Base-by-base conservation (phyloP, 176 grass and related monocot genomes). In the Lolium perenne region DNA sequence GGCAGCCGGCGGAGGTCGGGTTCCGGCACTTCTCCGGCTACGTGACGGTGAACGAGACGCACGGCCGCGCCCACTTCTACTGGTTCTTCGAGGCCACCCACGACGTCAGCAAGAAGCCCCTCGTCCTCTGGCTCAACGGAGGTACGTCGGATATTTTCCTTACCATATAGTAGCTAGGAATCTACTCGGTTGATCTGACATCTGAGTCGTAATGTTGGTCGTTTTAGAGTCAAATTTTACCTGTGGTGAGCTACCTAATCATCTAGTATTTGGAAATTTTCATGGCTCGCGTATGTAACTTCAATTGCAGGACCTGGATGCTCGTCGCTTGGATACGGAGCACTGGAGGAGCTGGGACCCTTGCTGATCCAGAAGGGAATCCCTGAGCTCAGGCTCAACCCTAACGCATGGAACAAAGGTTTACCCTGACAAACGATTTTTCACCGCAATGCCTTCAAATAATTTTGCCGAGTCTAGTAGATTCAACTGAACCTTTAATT, bases 31-130 rank as follows among this genome's bases (percentile, higher is more conserved):
- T 76, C 49, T 2, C 74, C 74, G 95, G 95, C 4, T 97, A 95
- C 48, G 95, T 97, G 38, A 97, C 92, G 32, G 95, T 92, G 23
- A 95, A 95, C 65, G 56, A 89, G 48, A 87, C 82, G 62, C 95
- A 92, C 71, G 95, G 95, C 25, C 90, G 92, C 23, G 92, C 92
- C 0, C 95, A 94, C 73, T 97, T 97, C 86, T 97, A 97, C 85
- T 97, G 95, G 95, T 92, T 97, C 81, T 91, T 94, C 57, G 95
- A 97, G 88, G 95, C 92, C 56, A 74, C 80, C 2, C n/a, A 62
- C 17, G 88, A 92, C 54, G 89, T 82, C 10, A 47, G 47, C 83
- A 85, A 51, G 17, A 94, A 92, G 86, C 95, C 95, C 1, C 81
- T 97, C 26, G 49, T 97, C 20, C 74, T 76, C 48, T 76, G 74